Conservation (phyloP, 306 rosid genomes). For the Coriaria nepalensis region DNA sequence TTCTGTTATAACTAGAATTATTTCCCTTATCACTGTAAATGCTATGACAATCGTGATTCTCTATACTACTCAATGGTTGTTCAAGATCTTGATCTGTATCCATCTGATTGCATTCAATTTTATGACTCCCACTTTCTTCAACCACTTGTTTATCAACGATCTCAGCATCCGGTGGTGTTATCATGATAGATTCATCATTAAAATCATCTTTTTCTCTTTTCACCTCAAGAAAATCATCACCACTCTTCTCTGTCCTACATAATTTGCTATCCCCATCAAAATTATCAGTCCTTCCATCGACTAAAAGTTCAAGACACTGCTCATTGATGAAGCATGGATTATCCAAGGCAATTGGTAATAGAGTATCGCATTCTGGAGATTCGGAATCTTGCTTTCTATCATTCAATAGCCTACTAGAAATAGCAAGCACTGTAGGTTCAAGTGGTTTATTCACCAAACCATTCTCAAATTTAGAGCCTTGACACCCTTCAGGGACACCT, state of each 20-base stretch:
- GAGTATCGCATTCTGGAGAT: constrained; percentile 9
- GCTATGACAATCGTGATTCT: constrained; percentile 6
- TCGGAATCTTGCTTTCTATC: constrained; percentile 10
- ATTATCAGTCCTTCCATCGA: constrained; percentile 4
- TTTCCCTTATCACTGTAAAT: constrained; percentile 2
- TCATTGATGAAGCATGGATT: neutral
- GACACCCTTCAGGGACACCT: constrained; percentile 22
- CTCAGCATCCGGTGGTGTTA: constrained; percentile 28
- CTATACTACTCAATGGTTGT: constrained; percentile 12
- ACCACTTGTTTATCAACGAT: constrained; percentile 10
- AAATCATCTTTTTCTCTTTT: constrained; percentile 18
- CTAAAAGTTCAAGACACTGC: constrained; percentile 11
- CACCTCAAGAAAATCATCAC: constrained; percentile 11
- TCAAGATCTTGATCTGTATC: constrained; percentile 13
- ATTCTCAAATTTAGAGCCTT: constrained; percentile 10
- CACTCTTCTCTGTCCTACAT: constrained; percentile 10
- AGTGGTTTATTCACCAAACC: constrained; percentile 9
- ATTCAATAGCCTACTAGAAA: constrained; percentile 18
- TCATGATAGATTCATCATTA: constrained; percentile 23
- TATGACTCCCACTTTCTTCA: constrained; percentile 14
- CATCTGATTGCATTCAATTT: constrained; percentile 14
- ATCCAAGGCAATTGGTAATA: constrained; percentile 12
- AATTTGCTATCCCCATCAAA: constrained; percentile 8
- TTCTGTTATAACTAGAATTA: constrained; percentile 21
- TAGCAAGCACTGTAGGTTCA: constrained; percentile 10